phyloP scores from a whole-genome alignment of 257 asterid species.

The Plectranthus barbatus region DNA sequence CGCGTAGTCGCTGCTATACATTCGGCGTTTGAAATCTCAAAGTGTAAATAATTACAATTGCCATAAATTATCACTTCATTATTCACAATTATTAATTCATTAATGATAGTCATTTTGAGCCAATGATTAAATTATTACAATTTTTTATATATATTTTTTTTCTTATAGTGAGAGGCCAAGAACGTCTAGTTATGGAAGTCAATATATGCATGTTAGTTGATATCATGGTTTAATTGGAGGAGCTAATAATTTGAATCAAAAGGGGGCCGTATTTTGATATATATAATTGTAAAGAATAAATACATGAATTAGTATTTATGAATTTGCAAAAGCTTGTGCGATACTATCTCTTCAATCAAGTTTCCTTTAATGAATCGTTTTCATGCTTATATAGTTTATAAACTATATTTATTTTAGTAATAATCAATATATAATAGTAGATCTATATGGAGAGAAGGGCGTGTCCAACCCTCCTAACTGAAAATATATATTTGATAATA shows the following conservation, averaged over 20 bases:
- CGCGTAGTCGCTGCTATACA: neutral
- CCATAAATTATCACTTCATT: neutral
- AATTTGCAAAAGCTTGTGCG: no score
- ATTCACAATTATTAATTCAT: neutral
- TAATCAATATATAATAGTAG: no score
- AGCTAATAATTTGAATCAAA: neutral
- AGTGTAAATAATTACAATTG: neutral
- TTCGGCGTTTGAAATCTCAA: no score
- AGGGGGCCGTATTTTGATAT: neutral
- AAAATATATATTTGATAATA: no score
- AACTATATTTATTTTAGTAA: no score
- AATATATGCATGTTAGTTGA: slow-evolving; percentile 2
- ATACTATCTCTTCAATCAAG: no score
- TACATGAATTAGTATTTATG: neutral
- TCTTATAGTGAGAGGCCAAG: neutral
- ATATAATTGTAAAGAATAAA: neutral
- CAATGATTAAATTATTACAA: neutral
- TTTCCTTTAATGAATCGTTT: no score
- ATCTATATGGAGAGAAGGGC: no score
- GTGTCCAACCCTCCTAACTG: no score
- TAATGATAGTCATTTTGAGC: slow-evolving; percentile 1
- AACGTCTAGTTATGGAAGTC: neutral
- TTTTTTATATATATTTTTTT: neutral
- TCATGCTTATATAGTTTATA: no score
- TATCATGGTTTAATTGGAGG: neutral